Evolutionary conservation across 1,284 basidiomycete genomes (phyloP), one percentile per base, ranked within the genome.

Genomic region (Phenoliferia sp.): DNA sequence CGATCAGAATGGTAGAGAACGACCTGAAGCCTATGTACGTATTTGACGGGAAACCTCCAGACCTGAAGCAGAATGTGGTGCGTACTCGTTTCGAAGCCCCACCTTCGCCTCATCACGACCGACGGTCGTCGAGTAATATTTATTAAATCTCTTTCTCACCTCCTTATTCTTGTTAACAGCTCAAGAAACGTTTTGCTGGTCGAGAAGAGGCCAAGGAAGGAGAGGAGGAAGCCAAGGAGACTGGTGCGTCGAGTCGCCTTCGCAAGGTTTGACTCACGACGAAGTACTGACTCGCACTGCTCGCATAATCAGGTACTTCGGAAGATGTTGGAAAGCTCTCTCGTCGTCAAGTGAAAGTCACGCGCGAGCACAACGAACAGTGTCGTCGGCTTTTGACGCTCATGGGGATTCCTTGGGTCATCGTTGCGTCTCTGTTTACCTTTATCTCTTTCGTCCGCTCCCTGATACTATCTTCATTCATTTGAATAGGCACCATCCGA

Each of bases 1-100:
- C 94, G 0, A 91, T 97, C 68, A 86, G 96, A 29, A 99, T 99
- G 82, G 92, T 96, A n/a, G 96, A 99, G 80, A 93, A 96, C 74
- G 96, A 96, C 5, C 94, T 99, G 78, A 99, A 99, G 78, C 95
- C 95, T 1, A 90, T 90, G 59, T 99, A 98, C 80, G 92, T 99
- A 29, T 99, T 99, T 75, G 96, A 99, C 80, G 96, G 96, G 12
- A 96, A 95, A 79, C 96, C 95, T 1, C 95, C 95, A 59, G 94
- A 98, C 70, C 82, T 99, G 79, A 99, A 99, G 81, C 88, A 92
- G 66, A 92, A 92, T 63, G 94, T 99, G 74, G 94, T 96, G 76
- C 76, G 91, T 87, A 17, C 22, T 26, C 2, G 16, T 31, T 56
- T 5, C 19, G 22, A 5, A 19, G 7, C 48, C 5, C 9, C 19